These are phyloP conservation scores for Anthoceros angustus DNA, from an alignment of 225 moss, liverwort and hornwort genomes.

Conservation along the genomic window DNA sequence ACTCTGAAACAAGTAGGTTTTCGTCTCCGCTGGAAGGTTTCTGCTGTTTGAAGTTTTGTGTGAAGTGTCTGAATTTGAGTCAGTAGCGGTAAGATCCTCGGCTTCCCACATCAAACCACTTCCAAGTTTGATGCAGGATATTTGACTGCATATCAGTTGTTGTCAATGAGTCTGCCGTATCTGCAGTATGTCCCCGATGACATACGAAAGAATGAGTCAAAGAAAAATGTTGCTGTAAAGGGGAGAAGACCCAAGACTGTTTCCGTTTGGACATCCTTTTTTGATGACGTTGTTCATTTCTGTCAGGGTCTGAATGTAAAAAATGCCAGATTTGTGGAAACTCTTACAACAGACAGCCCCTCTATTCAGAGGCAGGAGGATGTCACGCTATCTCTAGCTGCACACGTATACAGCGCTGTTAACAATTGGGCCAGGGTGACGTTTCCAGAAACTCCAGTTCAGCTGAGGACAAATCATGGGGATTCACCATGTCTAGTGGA, in stretches of 20 bases:
- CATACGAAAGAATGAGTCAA: background rate
- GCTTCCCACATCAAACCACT: background rate
- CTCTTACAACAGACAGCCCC: background rate
- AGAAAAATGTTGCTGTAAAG: background rate
- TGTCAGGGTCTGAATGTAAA: background rate
- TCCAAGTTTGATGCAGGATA: slow-evolving; percentile 3
- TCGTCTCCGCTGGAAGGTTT: background rate
- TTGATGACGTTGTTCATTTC: slow-evolving; percentile 6
- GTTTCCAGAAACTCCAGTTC: background rate
- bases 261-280: background rate
- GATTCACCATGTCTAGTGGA: background rate
- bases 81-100: background rate
- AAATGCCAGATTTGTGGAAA: background rate
- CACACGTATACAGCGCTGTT: background rate
- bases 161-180: background rate
- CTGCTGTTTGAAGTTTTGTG: background rate
- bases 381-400: background rate
- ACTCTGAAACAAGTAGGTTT: background rate
- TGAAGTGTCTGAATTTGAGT: background rate
- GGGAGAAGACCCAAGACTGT: slow-evolving; percentile 5
- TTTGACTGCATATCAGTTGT: slow-evolving; percentile 1
- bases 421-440: background rate
- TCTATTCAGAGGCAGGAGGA: background rate
- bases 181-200: background rate
- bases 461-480: background rate